Evolutionary conservation across 371 early-diverging fungal species (phyloP).

Genomic region (Saksenaea oblongispora): DNA sequence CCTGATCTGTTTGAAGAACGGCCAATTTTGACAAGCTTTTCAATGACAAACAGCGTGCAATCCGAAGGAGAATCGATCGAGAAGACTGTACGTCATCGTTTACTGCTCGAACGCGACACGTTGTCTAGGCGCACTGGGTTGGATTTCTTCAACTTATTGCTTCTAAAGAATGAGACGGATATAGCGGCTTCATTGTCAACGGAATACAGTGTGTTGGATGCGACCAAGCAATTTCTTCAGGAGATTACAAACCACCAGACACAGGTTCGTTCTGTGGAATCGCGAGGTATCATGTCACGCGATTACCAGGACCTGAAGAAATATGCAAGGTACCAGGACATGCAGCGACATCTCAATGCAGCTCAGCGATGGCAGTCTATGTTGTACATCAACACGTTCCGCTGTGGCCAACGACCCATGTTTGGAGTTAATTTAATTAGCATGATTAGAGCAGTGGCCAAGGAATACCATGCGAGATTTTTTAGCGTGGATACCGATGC

Average conservation of each 20-base stretch:
- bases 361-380: conserved; percentile 38
- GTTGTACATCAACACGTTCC: conserved; percentile 35
- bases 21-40: conserved; percentile 80
- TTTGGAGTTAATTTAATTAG: conserved; percentile 46
- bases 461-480: conserved; percentile 11
- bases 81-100: conserved; percentile 45
- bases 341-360: conserved; percentile 18
- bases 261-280: conserved; percentile 25
- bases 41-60: conserved; percentile 57
- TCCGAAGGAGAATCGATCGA: conserved; percentile 46
- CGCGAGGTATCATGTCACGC: conserved; percentile 25
- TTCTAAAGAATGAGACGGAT: conserved; percentile 26
- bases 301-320: conserved; percentile 42
- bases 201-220: conserved; percentile 42
- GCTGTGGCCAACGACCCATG: conserved; percentile 40
- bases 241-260: conserved; percentile 31
- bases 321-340: conserved; percentile 37
- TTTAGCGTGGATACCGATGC: conserved; percentile 25
- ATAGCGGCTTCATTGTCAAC: conserved; percentile 36
- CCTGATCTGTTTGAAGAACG: conserved; percentile 94
- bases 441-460: conserved; percentile 14
- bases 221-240: conserved; percentile 35
- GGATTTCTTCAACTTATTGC: conserved; percentile 51
- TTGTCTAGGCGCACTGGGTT: conserved; percentile 28
- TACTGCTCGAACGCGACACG: conserved; percentile 30